These are phyloP conservation scores for Dactylonectria estremocensis DNA, from an alignment of 2,329 filamentous ascomycete genomes.

Conservation along the genomic window DNA sequence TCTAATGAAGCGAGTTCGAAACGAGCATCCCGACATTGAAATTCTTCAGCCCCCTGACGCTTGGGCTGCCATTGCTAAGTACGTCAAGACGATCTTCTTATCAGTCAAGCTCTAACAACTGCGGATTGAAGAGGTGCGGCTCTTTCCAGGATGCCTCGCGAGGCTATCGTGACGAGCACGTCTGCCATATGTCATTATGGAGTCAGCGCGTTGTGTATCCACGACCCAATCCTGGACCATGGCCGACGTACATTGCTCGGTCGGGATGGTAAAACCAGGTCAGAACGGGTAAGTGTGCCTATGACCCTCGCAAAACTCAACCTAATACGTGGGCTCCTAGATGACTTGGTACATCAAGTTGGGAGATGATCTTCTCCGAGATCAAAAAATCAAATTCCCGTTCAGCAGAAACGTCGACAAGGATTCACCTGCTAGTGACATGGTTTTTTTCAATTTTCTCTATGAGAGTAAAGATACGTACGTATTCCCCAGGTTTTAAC, in stretches of 20 bases:
- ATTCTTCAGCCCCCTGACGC: slow-evolving; percentile 52
- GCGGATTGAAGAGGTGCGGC: slow-evolving; percentile 32
- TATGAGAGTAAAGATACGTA: slow-evolving; percentile 9
- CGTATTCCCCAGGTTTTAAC: neutral
- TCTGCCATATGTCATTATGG: slow-evolving; percentile 31
- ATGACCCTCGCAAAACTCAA: neutral
- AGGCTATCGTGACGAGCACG: slow-evolving; percentile 31
- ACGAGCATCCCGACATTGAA: slow-evolving; percentile 41
- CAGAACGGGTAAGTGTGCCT: neutral
- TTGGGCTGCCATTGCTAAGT: slow-evolving; percentile 46
- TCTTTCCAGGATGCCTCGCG: slow-evolving; percentile 28
- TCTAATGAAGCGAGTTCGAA: slow-evolving; percentile 49
- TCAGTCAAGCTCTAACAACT: neutral
- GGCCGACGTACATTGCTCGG: neutral
- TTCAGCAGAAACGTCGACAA: neutral
- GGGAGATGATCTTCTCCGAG: slow-evolving; percentile 33
- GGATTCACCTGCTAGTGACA: neutral
- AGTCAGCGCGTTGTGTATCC: neutral
- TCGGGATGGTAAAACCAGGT: neutral
- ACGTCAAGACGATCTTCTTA: neutral
- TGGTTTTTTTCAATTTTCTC: neutral
- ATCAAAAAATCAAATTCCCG: slow-evolving; percentile 29
- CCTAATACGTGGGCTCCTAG: slow-evolving; percentile 9
- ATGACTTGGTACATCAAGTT: slow-evolving; percentile 38
- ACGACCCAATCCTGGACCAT: slow-evolving; percentile 16